Evolutionary conservation across 1,284 basidiomycete species (phyloP).

Genomic region (Cutaneotrichosporon sp.): DNA sequence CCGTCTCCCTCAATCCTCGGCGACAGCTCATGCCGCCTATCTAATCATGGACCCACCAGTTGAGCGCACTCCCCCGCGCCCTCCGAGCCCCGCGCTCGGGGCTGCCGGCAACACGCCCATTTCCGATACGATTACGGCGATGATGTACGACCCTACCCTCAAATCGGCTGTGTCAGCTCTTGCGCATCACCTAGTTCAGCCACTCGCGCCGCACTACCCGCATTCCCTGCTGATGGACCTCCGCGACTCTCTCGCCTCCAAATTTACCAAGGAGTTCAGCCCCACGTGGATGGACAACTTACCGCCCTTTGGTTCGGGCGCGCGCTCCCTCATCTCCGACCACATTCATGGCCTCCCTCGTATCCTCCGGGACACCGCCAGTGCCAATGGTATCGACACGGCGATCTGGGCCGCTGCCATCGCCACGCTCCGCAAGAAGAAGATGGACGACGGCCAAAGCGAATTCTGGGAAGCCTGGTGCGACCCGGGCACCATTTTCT

Average conservation of each 20-base stretch:
- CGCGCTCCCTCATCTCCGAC: constrained; percentile 46
- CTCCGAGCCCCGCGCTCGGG: neutral
- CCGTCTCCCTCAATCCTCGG: neutral
- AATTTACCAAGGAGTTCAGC: constrained; percentile 29
- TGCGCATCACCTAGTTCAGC: constrained; percentile 42
- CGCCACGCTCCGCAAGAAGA: constrained; percentile 21
- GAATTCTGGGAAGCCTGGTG: constrained; percentile 53
- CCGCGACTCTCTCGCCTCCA: constrained; percentile 29
- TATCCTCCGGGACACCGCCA: constrained; percentile 35
- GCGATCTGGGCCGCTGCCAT: constrained; percentile 40
- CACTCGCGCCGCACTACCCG: constrained; percentile 40
- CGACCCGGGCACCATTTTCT: constrained; percentile 51
- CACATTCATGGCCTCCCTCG: constrained; percentile 38
- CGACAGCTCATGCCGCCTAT: neutral
- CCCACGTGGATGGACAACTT: constrained; percentile 45
- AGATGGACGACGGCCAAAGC: constrained; percentile 25
- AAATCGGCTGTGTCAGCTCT: constrained; percentile 42
- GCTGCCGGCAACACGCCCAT: neutral
- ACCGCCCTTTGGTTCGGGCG: constrained; percentile 43
- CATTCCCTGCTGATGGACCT: constrained; percentile 35
- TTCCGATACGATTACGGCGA: neutral
- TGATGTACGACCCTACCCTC: constrained; percentile 35
- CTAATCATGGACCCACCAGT: constrained; percentile 12
- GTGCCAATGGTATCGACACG: constrained; percentile 34
- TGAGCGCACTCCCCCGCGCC: neutral